Conservation (phyloP, 2,329 filamentous ascomycete species). For the Berkeleyomyces basicola region DNA sequence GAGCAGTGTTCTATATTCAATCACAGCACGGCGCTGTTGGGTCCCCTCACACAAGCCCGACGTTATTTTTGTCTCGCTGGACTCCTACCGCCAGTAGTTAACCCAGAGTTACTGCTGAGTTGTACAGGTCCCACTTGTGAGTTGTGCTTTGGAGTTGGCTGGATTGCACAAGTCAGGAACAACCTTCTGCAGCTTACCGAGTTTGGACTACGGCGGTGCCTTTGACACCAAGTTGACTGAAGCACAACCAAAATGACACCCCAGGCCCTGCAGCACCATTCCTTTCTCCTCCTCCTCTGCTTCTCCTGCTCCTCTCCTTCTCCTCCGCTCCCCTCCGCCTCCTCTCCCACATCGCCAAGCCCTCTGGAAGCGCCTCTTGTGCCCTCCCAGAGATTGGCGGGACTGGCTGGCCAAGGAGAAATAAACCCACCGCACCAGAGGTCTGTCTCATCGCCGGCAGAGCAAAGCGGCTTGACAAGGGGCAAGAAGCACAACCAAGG, state of each 20-base stretch:
- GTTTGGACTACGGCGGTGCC: neutral
- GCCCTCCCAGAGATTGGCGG: neutral
- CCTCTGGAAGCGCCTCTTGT: neutral
- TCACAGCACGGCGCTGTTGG: too few species aligned
- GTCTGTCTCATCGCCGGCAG: neutral
- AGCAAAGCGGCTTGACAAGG: too few species aligned
- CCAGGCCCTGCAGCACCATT: too few species aligned
- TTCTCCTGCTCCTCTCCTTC: neutral
- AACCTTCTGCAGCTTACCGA: neutral
- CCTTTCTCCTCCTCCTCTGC: neutral
- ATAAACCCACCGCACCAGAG: neutral
- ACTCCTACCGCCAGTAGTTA: too few species aligned
- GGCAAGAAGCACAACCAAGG: too few species aligned
- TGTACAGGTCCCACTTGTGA: too few species aligned
- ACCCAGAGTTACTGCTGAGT: too few species aligned
- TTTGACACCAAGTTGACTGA: neutral
- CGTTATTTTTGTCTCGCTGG: too few species aligned
- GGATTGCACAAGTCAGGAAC: conserved; percentile 1
- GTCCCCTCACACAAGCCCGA: too few species aligned
- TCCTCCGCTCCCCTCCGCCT: neutral
- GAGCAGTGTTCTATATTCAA: too few species aligned
- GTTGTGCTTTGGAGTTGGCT: too few species aligned
- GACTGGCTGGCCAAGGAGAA: neutral
- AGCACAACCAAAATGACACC: too few species aligned
- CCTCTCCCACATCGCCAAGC: neutral